A percentile compares a stretch with the other conserved stretches of the same genome.
Evolutionary conservation across 2,329 filamentous ascomycete genomes (phyloP).

Genomic region (Botrytis elliptica): DNA sequence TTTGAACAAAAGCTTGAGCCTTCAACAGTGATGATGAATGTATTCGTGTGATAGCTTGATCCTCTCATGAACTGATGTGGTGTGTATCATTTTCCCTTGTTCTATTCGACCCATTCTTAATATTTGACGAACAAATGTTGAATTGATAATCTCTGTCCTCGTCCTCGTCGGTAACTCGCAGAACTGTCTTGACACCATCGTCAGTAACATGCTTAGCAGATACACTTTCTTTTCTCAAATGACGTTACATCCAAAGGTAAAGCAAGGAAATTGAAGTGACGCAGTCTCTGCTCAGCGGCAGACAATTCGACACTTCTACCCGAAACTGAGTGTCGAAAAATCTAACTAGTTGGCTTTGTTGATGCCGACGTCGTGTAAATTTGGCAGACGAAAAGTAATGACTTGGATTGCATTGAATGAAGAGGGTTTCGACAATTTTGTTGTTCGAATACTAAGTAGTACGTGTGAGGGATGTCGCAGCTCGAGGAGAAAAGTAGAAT

Average conservation of each 20-base stretch:
- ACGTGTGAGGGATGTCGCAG: neutral
- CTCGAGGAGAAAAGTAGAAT: neutral
- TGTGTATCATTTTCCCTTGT: neutral
- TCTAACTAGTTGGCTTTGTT: neutral
- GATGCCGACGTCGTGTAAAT: rapidly evolving
- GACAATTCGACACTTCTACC: neutral
- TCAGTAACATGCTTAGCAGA: neutral
- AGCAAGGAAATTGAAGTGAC: neutral
- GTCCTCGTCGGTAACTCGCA: neutral
- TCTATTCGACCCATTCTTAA: neutral
- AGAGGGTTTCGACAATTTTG: rapidly evolving
- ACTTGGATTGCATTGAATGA: neutral
- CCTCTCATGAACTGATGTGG: neutral
- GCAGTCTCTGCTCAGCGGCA: neutral
- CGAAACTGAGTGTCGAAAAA: neutral
- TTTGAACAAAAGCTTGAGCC: neutral
- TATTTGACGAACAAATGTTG: no score
- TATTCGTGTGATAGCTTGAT: neutral
- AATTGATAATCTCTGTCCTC: no score
- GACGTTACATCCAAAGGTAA: neutral
- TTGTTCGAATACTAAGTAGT: neutral
- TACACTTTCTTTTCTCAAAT: neutral
- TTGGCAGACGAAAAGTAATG: neutral
- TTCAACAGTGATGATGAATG: neutral
- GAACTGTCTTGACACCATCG: neutral